Percentiles rank a stretch among this genome's conserved stretches.
Evolutionary conservation across 164 flowering plant genomes (phyloP).

Genomic region (Cinnamomum chago): DNA sequence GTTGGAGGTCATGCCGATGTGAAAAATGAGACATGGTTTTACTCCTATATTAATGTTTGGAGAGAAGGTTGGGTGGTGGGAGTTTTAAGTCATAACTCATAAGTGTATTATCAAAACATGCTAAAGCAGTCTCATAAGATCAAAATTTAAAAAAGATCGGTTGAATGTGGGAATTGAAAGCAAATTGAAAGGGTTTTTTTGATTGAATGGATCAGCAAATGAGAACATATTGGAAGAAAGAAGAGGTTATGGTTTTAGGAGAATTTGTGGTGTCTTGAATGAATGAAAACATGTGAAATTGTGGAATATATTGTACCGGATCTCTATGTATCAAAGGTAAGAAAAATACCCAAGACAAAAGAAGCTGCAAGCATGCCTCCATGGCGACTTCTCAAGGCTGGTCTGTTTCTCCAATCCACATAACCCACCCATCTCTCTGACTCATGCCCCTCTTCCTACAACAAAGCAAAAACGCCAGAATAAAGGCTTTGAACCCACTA

Average conservation of each 20-base stretch:
- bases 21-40: too few species aligned
- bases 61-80: too few species aligned
- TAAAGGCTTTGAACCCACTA: background rate
- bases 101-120: too few species aligned
- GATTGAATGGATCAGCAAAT: background rate
- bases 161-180: slow-evolving; percentile 1
- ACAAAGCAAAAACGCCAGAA: background rate
- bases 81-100: too few species aligned
- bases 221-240: background rate
- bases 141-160: background rate
- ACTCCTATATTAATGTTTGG: too few species aligned
- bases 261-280: background rate
- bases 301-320: background rate
- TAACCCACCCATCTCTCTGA: slow-evolving; percentile 54
- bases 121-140: too few species aligned
- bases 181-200: background rate
- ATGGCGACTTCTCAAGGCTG: slow-evolving; percentile 62
- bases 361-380: slow-evolving; percentile 82
- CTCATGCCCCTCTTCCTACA: slow-evolving; percentile 38
- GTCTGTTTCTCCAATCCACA: slow-evolving; percentile 64
- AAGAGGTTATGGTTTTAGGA: background rate
- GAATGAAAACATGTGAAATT: background rate
- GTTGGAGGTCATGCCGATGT: too few species aligned
- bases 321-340: background rate
- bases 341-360: slow-evolving; percentile 50